Evolutionary conservation across 2,329 filamentous ascomycete species (phyloP).

Genomic region (Trichoderma lentiforme): DNA sequence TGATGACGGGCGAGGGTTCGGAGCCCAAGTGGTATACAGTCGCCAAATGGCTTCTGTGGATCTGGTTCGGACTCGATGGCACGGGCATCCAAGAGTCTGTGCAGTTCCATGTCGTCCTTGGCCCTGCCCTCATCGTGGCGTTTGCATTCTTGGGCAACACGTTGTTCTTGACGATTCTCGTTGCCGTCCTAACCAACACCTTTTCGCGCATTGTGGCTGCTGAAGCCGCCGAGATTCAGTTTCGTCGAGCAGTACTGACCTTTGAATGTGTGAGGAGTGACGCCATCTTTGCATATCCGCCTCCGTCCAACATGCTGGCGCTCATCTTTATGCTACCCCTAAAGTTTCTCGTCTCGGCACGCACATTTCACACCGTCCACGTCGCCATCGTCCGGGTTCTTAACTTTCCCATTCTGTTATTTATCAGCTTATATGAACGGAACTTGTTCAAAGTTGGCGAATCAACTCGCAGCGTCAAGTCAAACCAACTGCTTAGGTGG

Average conservation of each 20-base stretch:
- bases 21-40: constrained; percentile 51
- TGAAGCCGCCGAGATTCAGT: constrained; percentile 67
- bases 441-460: not conserved
- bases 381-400: constrained; percentile 60
- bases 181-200: constrained; percentile 70
- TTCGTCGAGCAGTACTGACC: constrained; percentile 66
- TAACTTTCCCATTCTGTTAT: constrained; percentile 61
- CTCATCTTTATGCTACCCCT: constrained; percentile 61
- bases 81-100: constrained; percentile 49
- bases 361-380: constrained; percentile 70
- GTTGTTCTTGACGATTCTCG: constrained; percentile 69
- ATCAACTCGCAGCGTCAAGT: constrained; percentile 41
- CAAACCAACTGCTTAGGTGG: constrained; percentile 31
- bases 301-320: constrained; percentile 68
- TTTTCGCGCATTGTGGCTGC: constrained; percentile 68
- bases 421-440: constrained; percentile 61
- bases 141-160: constrained; percentile 75
- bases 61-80: constrained; percentile 73
- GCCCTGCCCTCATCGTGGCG: constrained; percentile 65
- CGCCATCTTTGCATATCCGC: constrained; percentile 65
- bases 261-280: constrained; percentile 73
- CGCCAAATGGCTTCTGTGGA: constrained; percentile 74
- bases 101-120: constrained; percentile 64
- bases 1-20: constrained; percentile 29
- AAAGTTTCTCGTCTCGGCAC: constrained; percentile 58